Conservation (phyloP, 768 basidiomycete genomes). For the Royoungia palumana region DNA sequence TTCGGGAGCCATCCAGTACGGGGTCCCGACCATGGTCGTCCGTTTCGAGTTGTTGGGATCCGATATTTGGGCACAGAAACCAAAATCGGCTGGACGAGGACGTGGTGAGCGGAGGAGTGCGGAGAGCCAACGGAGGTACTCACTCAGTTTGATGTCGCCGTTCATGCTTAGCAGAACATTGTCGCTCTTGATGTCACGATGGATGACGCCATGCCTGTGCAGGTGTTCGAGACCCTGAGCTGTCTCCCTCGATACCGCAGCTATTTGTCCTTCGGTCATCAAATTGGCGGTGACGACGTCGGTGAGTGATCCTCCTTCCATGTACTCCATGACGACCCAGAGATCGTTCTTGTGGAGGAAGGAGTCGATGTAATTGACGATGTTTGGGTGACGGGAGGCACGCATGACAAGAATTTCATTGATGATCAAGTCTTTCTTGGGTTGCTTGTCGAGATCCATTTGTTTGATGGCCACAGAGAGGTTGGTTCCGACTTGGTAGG, state of each 20-base stretch:
- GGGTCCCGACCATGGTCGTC: constrained; percentile 97
- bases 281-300: constrained; percentile 87
- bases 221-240: constrained; percentile 92
- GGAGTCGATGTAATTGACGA: constrained; percentile 99
- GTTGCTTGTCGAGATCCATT: constrained; percentile 99
- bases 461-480: constrained; percentile 97
- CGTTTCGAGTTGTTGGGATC: constrained; percentile 87
- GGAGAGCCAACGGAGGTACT: constrained; percentile 34
- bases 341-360: constrained; percentile 97
- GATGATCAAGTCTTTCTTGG: constrained; percentile 99
- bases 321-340: constrained; percentile 99
- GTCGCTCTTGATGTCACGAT: constrained; percentile 99
- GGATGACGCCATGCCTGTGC: constrained; percentile 95
- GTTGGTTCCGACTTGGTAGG: constrained; percentile 95
- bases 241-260: constrained; percentile 91
- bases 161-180: constrained; percentile 90
- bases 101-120: background rate
- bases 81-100: constrained; percentile 77
- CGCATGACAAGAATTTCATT: constrained; percentile 99
- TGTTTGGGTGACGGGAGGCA: constrained; percentile 93
- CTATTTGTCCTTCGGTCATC: constrained; percentile 99
- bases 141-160: constrained; percentile 98
- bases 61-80: constrained; percentile 97
- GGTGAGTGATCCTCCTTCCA: constrained; percentile 94
- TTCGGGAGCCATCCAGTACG: constrained; percentile 99